phyloP scores from a whole-genome alignment of 495 filamentous ascomycete genomes.

The Penicillium argentinense region DNA sequence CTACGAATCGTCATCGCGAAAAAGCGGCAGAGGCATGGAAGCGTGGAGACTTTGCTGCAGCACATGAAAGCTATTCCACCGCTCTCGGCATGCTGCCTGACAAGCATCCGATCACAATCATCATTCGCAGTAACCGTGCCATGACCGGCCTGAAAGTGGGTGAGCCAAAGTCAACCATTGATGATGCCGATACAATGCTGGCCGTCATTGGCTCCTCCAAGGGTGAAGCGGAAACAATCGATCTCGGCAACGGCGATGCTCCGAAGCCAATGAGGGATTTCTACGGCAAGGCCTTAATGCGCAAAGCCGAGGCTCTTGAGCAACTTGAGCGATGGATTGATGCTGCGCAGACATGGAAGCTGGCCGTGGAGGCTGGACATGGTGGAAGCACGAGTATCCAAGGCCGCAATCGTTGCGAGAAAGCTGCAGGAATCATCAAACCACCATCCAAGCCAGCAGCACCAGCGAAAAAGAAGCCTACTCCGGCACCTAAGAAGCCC shows the following conservation, averaged over 20 bases:
- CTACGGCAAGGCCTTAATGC: conserved; percentile 86
- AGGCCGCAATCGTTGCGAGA: conserved; percentile 88
- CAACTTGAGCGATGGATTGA: conserved; percentile 93
- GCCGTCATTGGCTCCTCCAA: conserved; percentile 72
- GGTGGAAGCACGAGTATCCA: conserved; percentile 81
- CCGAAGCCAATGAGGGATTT: conserved; percentile 88
- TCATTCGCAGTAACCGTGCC: conserved; percentile 88
- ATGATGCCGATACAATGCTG: conserved; percentile 81
- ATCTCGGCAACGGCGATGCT: conserved; percentile 60
- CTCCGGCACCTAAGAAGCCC: conserved; percentile 35
- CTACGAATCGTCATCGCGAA: conserved; percentile 72
- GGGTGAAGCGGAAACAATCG: conserved; percentile 77
- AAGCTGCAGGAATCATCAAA: conserved; percentile 65
- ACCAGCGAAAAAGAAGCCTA: conserved; percentile 37
- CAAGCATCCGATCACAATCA: conserved; percentile 79
- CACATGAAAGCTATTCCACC: conserved; percentile 76
- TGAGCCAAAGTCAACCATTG: conserved; percentile 78
- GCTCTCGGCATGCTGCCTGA: conserved; percentile 73
- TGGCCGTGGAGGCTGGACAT: conserved; percentile 78
- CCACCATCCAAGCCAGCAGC: conserved; percentile 36
- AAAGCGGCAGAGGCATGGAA: conserved; percentile 88
- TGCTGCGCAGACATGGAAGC: conserved; percentile 75
- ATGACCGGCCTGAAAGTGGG: conserved; percentile 87
- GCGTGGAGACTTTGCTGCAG: conserved; percentile 84
- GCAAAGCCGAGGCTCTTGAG: conserved; percentile 94